phyloP scores from a whole-genome alignment of 495 filamentous ascomycete genomes.

The Penicillium chermesinum region DNA sequence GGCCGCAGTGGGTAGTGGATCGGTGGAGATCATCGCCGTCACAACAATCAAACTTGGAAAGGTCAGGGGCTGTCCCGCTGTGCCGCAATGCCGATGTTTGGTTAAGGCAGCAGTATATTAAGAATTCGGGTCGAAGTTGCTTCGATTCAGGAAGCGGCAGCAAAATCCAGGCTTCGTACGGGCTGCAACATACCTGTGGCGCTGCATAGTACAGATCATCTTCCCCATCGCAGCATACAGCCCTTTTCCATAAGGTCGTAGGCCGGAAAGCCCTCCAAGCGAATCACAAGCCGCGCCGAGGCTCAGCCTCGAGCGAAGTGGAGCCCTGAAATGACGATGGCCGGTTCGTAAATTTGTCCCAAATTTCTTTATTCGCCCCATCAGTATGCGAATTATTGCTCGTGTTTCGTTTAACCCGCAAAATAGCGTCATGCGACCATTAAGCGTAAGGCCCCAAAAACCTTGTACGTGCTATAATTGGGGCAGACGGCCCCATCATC shows the following conservation, averaged over 20 bases:
- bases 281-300: background rate
- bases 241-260: background rate
- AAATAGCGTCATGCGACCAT: background rate
- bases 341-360: conserved; percentile 1
- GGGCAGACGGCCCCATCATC: background rate
- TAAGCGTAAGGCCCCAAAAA: background rate
- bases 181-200: too few species aligned
- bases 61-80: background rate
- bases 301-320: background rate
- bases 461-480: conserved; percentile 1
- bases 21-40: background rate
- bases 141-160: background rate
- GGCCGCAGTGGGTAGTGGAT: background rate
- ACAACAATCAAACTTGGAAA: background rate
- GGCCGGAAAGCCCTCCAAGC: background rate
- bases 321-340: conserved; percentile 1
- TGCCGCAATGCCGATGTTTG: background rate
- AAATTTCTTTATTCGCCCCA: background rate
- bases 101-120: background rate
- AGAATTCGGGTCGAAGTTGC: background rate
- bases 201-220: background rate
- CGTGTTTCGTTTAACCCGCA: conserved; percentile 2
- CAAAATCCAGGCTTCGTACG: too few species aligned
- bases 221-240: background rate
- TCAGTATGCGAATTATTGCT: too few species aligned